A percentile compares a stretch with the other conserved stretches of the same genome.
These are phyloP conservation scores for Wolfiporia cocos DNA, from an alignment of 1,284 basidiomycete genomes.

Conservation along the genomic window DNA sequence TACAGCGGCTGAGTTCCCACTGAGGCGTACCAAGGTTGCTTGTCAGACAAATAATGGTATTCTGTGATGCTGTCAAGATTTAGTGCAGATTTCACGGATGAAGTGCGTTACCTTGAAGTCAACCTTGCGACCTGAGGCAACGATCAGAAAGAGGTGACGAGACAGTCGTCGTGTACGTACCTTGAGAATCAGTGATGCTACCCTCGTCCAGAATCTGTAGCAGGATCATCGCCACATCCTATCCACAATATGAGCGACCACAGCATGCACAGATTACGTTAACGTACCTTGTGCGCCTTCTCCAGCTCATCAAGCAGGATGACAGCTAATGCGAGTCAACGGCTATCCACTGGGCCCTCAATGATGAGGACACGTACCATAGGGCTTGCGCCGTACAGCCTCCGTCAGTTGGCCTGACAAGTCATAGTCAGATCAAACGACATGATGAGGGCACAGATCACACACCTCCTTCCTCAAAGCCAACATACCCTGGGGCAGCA, in stretches of 20 bases:
- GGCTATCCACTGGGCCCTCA: not conserved
- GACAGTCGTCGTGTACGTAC: constrained; percentile 25
- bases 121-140: constrained; percentile 43
- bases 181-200: constrained; percentile 80
- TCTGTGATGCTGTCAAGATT: constrained; percentile 43
- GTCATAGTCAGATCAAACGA: too few relatives aligned
- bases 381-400: constrained; percentile 79
- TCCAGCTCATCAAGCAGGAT: constrained; percentile 86
- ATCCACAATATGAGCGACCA: not conserved
- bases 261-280: not conserved
- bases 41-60: constrained; percentile 72
- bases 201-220: constrained; percentile 94
- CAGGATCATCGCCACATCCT: constrained; percentile 87
- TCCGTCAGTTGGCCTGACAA: constrained; percentile 78
- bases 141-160: too few relatives aligned
- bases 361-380: constrained; percentile 40
- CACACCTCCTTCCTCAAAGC: constrained; percentile 84
- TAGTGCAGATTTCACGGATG: too few relatives aligned
- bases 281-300: constrained; percentile 75
- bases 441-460: not conserved
- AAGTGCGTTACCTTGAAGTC: constrained; percentile 77
- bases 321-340: constrained; percentile 42
- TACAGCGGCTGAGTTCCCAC: not conserved
- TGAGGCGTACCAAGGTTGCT: constrained; percentile 34
- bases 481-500: constrained; percentile 90